phyloP scores from a whole-genome alignment of 2,329 filamentous ascomycete genomes.

The Botrytis paeoniae region DNA sequence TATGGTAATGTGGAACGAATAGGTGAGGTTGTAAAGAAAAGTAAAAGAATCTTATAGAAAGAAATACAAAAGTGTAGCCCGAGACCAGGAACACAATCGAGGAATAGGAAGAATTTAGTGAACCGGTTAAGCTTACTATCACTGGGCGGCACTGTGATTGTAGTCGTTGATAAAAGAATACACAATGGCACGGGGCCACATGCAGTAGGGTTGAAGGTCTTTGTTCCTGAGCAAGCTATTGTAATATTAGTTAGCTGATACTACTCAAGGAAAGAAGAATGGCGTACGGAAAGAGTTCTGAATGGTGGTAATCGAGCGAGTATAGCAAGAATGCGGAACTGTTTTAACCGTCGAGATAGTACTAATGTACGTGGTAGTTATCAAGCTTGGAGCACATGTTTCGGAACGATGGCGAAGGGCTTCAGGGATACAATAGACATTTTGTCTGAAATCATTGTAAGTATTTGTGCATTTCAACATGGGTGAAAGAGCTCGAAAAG shows the following conservation, averaged over 20 bases:
- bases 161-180: constrained; percentile 31
- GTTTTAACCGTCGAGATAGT: constrained; percentile 24
- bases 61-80: background rate
- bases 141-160: constrained; percentile 40
- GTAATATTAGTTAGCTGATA: background rate
- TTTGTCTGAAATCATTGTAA: constrained; percentile 2
- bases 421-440: constrained; percentile 9
- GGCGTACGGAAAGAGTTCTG: constrained; percentile 15
- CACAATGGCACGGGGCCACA: constrained; percentile 20
- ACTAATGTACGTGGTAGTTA: constrained; percentile 23
- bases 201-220: constrained; percentile 2
- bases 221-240: constrained; percentile 17
- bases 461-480: background rate
- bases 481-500: background rate
- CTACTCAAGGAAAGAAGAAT: background rate
- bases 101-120: constrained; percentile 33
- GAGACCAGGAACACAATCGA: background rate
- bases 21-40: background rate
- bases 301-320: constrained; percentile 28
- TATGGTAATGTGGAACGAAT: background rate
- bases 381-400: constrained; percentile 21
- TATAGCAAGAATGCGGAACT: constrained; percentile 33
- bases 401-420: constrained; percentile 1
- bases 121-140: background rate
- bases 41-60: background rate